phyloP scores from a whole-genome alignment of 176 grass and related monocot species.

The Zizania latifolia region DNA sequence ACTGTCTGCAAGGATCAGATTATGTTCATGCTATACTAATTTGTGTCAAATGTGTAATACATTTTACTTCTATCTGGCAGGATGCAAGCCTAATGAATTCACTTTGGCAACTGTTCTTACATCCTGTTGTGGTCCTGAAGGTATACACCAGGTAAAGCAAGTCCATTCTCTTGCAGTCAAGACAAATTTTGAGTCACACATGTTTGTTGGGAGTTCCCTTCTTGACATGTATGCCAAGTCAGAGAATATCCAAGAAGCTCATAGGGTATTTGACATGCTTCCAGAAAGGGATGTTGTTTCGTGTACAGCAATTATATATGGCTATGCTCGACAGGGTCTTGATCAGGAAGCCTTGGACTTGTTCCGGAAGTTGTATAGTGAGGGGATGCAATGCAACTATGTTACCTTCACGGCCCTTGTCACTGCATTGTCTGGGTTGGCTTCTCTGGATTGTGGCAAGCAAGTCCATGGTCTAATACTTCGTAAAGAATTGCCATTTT shows the following conservation, averaged over 20 bases:
- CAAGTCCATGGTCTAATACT: slow-evolving; percentile 61
- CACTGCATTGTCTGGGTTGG: slow-evolving; percentile 56
- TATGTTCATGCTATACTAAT: slow-evolving; percentile 2
- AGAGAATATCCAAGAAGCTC: slow-evolving; percentile 51
- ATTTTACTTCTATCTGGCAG: slow-evolving; percentile 34
- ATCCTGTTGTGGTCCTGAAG: slow-evolving; percentile 37
- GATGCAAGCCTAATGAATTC: slow-evolving; percentile 58
- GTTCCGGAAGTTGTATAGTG: slow-evolving; percentile 50
- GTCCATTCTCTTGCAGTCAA: slow-evolving; percentile 53
- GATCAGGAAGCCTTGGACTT: slow-evolving; percentile 64
- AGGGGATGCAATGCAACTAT: slow-evolving; percentile 72
- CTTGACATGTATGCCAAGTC: slow-evolving; percentile 71
- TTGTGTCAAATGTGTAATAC: slow-evolving; percentile 17
- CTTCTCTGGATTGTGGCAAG: slow-evolving; percentile 67
- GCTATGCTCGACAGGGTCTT: slow-evolving; percentile 56
- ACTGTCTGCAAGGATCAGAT: slow-evolving; percentile 17
- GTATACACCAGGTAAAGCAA: slow-evolving; percentile 42
- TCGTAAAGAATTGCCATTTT: slow-evolving; percentile 51
- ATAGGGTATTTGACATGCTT: slow-evolving; percentile 54
- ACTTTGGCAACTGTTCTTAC: slow-evolving; percentile 56
- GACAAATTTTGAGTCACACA: slow-evolving; percentile 57
- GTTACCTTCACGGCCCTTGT: slow-evolving; percentile 60
- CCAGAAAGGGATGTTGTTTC: slow-evolving; percentile 67
- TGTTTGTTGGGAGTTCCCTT: slow-evolving; percentile 71
- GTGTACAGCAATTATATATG: slow-evolving; percentile 61